These are phyloP conservation scores for Fragaria vesca DNA, from an alignment of 306 rosid species.

Conservation along the genomic window DNA sequence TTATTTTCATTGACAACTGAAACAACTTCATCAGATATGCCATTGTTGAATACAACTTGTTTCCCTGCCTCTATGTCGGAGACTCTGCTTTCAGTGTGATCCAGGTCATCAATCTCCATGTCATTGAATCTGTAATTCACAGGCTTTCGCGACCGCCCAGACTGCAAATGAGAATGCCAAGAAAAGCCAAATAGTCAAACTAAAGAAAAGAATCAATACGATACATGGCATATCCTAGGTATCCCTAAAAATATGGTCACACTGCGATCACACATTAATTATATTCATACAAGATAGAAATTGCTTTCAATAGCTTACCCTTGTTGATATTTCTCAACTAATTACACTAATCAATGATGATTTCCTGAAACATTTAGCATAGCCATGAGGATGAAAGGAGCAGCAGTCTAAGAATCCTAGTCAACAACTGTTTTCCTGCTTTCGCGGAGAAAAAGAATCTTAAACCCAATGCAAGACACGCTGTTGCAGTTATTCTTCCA, in stretches of 20 bases:
- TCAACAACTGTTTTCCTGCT: background rate
- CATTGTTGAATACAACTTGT: conserved; percentile 24
- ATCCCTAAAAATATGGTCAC: background rate
- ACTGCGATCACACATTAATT: background rate
- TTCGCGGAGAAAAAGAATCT: background rate
- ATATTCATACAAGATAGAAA: background rate
- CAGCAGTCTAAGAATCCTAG: background rate
- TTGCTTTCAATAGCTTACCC: background rate
- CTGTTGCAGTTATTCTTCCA: background rate
- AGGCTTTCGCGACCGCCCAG: conserved; percentile 59
- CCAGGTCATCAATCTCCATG: conserved; percentile 45
- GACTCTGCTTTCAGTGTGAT: conserved; percentile 28
- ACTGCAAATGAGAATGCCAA: conserved; percentile 44
- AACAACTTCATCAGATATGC: conserved; percentile 23
- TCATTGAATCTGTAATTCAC: conserved; percentile 48
- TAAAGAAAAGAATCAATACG: background rate
- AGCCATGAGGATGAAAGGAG: background rate
- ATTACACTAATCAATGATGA: background rate
- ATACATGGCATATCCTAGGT: background rate
- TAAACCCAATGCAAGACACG: background rate
- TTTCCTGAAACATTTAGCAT: background rate
- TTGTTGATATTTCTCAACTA: background rate
- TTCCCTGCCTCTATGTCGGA: conserved; percentile 29
- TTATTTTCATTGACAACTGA: conserved; percentile 27
- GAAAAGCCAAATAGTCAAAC: conserved; percentile 3